A percentile compares a stretch with the other conserved stretches of the same genome.
Evolutionary conservation across 306 rosid genomes (phyloP).

Genomic region (Carpinus fangiana): DNA sequence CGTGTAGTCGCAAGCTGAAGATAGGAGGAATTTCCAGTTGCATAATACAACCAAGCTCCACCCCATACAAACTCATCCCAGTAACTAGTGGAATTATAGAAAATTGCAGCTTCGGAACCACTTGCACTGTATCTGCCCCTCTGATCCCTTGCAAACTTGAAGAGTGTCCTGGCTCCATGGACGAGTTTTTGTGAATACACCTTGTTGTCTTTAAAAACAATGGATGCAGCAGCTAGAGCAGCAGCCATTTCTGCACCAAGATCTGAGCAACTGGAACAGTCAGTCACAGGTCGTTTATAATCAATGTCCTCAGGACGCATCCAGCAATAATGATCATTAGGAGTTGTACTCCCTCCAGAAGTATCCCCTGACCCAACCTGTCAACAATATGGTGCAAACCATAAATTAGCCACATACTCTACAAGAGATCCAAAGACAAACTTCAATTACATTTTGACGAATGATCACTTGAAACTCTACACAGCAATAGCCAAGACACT

Average conservation of each 20-base stretch:
- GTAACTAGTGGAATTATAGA: constrained; percentile 81
- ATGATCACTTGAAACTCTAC: not conserved
- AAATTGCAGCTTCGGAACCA: constrained; percentile 60
- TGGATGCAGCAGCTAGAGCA: constrained; percentile 89
- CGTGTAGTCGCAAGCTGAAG: constrained; percentile 85
- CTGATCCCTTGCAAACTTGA: constrained; percentile 59
- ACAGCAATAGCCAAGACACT: too few relatives aligned
- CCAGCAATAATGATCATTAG: constrained; percentile 98
- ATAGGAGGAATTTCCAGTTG: constrained; percentile 85
- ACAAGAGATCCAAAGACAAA: not conserved
- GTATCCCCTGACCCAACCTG: constrained; percentile 90
- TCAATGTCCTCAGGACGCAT: constrained; percentile 97
- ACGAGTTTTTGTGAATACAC: constrained; percentile 94
- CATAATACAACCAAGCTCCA: constrained; percentile 97
- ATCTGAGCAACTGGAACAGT: constrained; percentile 68
- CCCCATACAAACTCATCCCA: constrained; percentile 98
- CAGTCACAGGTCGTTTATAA: constrained; percentile 68
- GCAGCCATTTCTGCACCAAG: constrained; percentile 99
- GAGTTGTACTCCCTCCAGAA: constrained; percentile 68
- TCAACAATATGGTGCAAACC: constrained; percentile 14
- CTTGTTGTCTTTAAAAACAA: constrained; percentile 97
- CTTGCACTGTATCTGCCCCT: constrained; percentile 82
- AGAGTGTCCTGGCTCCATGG: constrained; percentile 89
- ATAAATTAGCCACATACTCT: constrained; percentile 15
- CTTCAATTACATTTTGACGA: not conserved